Percentiles rank a stretch among this genome's conserved stretches.
phyloP scores from a whole-genome alignment of 129 eudicot genomes.

The Arctium lappa region DNA sequence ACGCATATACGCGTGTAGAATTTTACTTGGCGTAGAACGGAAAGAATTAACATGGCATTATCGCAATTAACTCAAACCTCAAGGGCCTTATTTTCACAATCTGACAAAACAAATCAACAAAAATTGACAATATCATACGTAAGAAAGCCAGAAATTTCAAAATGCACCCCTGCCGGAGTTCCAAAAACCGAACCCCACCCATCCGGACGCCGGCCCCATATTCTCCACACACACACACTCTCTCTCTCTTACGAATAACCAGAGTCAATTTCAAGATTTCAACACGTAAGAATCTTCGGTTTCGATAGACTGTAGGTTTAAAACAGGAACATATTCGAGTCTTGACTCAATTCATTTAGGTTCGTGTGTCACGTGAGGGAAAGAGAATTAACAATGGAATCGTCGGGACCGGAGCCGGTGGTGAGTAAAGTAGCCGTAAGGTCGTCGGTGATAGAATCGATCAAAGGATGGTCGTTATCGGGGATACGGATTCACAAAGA shows the following conservation, averaged over 20 bases:
- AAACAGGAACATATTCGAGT: conserved; percentile 21
- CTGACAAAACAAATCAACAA: background rate
- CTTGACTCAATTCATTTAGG: background rate
- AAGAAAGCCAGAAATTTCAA: background rate
- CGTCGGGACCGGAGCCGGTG: conserved; percentile 30
- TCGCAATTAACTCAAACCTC: background rate
- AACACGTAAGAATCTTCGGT: conserved; percentile 13
- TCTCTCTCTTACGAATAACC: conserved; percentile 7
- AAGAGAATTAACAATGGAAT: conserved; percentile 18
- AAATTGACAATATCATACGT: background rate
- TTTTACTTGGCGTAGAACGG: background rate
- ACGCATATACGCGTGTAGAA: background rate
- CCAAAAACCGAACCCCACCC: conserved; percentile 11
- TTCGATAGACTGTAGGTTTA: background rate
- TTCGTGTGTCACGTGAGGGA: background rate
- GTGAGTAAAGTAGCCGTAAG: conserved; percentile 37
- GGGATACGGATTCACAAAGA: conserved; percentile 56
- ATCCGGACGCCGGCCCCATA: conserved; percentile 19
- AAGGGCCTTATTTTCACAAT: background rate
- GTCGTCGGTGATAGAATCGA: conserved; percentile 74
- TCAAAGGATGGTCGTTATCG: conserved; percentile 57
- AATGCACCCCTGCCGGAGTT: conserved; percentile 30
- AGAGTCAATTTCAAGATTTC: conserved; percentile 19
- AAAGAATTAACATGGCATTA: background rate
- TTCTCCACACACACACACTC: background rate